Conservation (phyloP, 495 filamentous ascomycete species). For the Hypoxylon lenormandii region DNA sequence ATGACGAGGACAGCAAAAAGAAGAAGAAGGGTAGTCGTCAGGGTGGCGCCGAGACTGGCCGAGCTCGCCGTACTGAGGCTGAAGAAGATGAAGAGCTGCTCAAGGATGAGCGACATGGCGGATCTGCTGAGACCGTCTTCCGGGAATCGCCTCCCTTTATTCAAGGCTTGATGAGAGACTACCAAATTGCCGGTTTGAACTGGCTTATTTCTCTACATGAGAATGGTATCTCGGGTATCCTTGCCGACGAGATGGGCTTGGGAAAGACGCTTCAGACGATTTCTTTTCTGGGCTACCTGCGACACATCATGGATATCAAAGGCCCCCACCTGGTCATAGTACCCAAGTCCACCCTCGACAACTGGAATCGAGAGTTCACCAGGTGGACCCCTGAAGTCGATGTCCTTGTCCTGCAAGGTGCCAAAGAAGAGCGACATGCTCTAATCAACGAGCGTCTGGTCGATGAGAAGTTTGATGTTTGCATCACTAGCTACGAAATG, state of each 20-base stretch:
- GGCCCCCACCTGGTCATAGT: slow-evolving; percentile 96
- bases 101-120: slow-evolving; percentile 87
- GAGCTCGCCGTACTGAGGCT: slow-evolving; percentile 89
- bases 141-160: slow-evolving; percentile 91
- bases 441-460: slow-evolving; percentile 91
- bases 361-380: slow-evolving; percentile 95
- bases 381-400: slow-evolving; percentile 96
- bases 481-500: slow-evolving; percentile 97
- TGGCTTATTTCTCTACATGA: slow-evolving; percentile 99
- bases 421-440: slow-evolving; percentile 89
- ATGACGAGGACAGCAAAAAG: slow-evolving; percentile 76
- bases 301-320: slow-evolving; percentile 84
- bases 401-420: slow-evolving; percentile 92
- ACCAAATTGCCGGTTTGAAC: slow-evolving; percentile 92
- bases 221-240: slow-evolving; percentile 97
- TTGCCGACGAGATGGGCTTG: slow-evolving; percentile 97
- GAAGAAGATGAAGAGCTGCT: slow-evolving; percentile 97
- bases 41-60: slow-evolving; percentile 83
- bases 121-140: slow-evolving; percentile 87
- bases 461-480: slow-evolving; percentile 92
- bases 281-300: slow-evolving; percentile 91
- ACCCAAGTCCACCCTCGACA: slow-evolving; percentile 97
- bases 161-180: slow-evolving; percentile 91
- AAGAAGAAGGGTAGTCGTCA: slow-evolving; percentile 80
- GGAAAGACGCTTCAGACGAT: slow-evolving; percentile 98